Percentiles rank a stretch among this genome's conserved stretches.
phyloP scores from a whole-genome alignment of 2,329 filamentous ascomycete species.

The Colletotrichum sp. region DNA sequence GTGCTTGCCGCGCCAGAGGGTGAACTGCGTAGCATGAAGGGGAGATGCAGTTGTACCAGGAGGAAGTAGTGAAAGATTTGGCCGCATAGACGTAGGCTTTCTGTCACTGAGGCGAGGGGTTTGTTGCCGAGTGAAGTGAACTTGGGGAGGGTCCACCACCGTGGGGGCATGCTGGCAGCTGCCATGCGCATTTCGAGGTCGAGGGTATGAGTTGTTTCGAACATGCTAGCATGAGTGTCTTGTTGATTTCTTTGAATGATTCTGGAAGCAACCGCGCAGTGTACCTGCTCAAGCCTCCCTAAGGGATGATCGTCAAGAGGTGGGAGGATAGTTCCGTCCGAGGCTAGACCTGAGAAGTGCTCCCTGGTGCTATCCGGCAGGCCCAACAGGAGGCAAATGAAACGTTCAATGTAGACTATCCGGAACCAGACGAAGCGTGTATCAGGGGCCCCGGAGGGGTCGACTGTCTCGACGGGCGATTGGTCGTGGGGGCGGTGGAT shows the following conservation, averaged over 20 bases:
- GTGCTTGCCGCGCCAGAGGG: slow-evolving; percentile 29
- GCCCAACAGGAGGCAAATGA: slow-evolving; percentile 43
- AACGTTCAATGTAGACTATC: slow-evolving; percentile 40
- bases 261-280: slow-evolving; percentile 34
- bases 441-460: not conserved
- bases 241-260: slow-evolving; percentile 44
- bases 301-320: slow-evolving; percentile 26
- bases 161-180: slow-evolving; percentile 32
- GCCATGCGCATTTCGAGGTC: slow-evolving; percentile 37
- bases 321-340: not conserved
- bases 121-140: slow-evolving; percentile 22
- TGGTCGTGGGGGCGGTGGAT: slow-evolving; percentile 27
- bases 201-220: slow-evolving; percentile 31
- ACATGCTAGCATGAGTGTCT: slow-evolving; percentile 23
- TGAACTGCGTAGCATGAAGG: slow-evolving; percentile 37
- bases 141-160: slow-evolving; percentile 39
- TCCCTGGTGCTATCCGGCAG: slow-evolving; percentile 35
- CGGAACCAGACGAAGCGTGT: slow-evolving; percentile 39
- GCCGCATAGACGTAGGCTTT: slow-evolving; percentile 33
- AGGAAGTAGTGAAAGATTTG: slow-evolving; percentile 43
- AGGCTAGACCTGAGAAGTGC: not conserved
- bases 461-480: slow-evolving; percentile 12
- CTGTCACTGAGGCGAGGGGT: slow-evolving; percentile 22
- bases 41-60: slow-evolving; percentile 43
- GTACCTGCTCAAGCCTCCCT: slow-evolving; percentile 34